Evolutionary conservation across 768 basidiomycete species (phyloP), one percentile per base, ranked within the genome.

Genomic region (Suillus subalutaceus): DNA sequence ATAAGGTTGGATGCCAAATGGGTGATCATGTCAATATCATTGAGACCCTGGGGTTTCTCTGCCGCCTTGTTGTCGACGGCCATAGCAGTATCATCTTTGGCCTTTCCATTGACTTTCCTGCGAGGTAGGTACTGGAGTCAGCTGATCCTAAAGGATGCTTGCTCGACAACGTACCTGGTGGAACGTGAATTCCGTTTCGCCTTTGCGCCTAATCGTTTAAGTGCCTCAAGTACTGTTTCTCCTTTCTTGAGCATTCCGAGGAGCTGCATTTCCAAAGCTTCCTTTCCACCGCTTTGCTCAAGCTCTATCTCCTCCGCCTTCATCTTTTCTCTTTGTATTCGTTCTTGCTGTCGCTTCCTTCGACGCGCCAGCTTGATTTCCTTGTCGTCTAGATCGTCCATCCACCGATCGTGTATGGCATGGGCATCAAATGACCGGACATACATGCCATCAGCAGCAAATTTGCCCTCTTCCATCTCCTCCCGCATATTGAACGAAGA

Each of bases 401-500:
- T 91, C 97, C 97, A 99, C 41, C 87, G 86, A 78, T 99, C 97
- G 75, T 99, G 96, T 46, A 91, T 86, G 32, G 90, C 94, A 74
- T 96, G 91, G 1, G 92, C 93, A 77, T 99, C 97, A 74, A 90
- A 90, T 13, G 90, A 85, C 69, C 91, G 90, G 59, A 92, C 88
- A 74, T 95, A 94, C 72, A 79, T 91, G 57, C 97, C 97, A 74
- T 99, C 97, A 66, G 92, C 92, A 6, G 93, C 90, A 81, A 99
- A 98, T 74, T 95, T 94, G 46, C 97, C 97, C 79, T 99, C 97
- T 73, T 94, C 91, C 91, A 99, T 96, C 84, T 99, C 97, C 72
- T 94, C 91, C 69, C 96, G 90, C 97, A 99, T 99, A 77, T 99
- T 97, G 88, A 99, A 99, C 35, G 94, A 92, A 4, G 93, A 96